Base-by-base conservation (phyloP, 495 filamentous ascomycete genomes). In the Penicillium cataractarum region DNA sequence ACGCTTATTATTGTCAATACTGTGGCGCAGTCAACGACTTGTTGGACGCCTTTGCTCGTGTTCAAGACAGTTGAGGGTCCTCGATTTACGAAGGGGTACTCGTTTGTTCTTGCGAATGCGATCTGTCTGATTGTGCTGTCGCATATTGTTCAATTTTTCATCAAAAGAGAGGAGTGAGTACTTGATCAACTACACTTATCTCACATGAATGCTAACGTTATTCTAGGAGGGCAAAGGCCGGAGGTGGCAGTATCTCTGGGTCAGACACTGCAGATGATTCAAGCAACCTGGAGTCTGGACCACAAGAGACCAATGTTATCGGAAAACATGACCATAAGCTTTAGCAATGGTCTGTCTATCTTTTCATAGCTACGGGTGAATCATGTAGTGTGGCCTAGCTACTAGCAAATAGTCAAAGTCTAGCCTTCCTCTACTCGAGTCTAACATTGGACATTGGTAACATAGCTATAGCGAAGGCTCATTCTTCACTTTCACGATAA, bases 1-100 rank as follows among this genome's bases (percentile, higher is more conserved):
- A 82, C 85, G 2, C 74, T 84, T 24, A 76, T 80, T 15, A 69
- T 76, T 24, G 80, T 84, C 71, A 87, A 84, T 61, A 77, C 77
- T 3, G 62, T 82, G 57, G 78, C 78, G 8, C 84, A 86, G 68
- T 81, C 81, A 2, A 78, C 82, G 3, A 75, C 72, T 3, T 70
- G 65, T 8, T 77, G 74, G 74, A 74, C 71, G 8, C 74, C 71
- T 19, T 62, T 77, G 31, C 39, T 77, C 12, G 78, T 78, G 6
- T 78, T 78, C 24, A 80, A 77, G 64, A 76, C 82, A 6, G 70
- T 84, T 19, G 76, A 78, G 31, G 81, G 74, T 15, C 80, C 81
- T 22, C 65, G 77, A 12, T 84, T 80, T 64, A 75, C 67, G 27
- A 82, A 83, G 62, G 81, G 81, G 0, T 81, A 80, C 62, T 71